phyloP scores from a whole-genome alignment of 1,139 yeast species.

The Suhomyces ambrosiae region DNA sequence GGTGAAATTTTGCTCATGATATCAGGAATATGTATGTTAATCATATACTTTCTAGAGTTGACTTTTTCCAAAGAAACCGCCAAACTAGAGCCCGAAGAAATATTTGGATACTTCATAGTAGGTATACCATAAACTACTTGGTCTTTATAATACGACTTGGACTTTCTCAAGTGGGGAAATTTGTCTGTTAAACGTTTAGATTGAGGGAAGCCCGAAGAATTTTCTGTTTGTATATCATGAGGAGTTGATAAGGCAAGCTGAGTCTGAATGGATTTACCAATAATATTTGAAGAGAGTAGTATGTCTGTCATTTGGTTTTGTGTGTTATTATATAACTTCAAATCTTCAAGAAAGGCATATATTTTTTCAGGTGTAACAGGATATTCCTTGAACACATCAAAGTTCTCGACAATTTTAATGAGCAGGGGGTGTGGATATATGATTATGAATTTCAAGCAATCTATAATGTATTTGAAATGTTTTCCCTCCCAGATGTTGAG shows the following conservation, averaged over 20 bases:
- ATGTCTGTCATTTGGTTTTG: conserved; percentile 31
- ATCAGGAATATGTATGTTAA: conserved; percentile 52
- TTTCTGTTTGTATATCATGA: conserved; percentile 19
- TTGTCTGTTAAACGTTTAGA: conserved; percentile 21
- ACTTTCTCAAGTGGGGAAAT: conserved; percentile 31
- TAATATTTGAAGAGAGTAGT: conserved; percentile 31
- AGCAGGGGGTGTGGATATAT: conserved; percentile 40
- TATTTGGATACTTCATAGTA: conserved; percentile 1
- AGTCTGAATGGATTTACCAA: conserved; percentile 25
- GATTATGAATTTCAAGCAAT: conserved; percentile 33
- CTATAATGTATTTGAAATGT: conserved; percentile 26
- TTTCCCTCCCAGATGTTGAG: conserved; percentile 41
- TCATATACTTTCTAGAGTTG: conserved; percentile 31
- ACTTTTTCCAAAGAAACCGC: conserved; percentile 39
- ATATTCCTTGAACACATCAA: conserved; percentile 19
- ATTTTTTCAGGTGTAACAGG: conserved; percentile 20
- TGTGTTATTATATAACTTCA: conserved; percentile 29
- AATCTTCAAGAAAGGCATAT: conserved; percentile 21
- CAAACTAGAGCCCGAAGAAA: conserved; percentile 10
- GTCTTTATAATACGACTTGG: conserved; percentile 28
- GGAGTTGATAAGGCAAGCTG: conserved; percentile 24
- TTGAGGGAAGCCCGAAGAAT: not conserved
- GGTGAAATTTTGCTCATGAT: conserved; percentile 37
- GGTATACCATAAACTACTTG: conserved; percentile 35
- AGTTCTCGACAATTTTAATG: conserved; percentile 15